Conservation (phyloP, 2,329 filamentous ascomycete species). For the Xylaria sp. region DNA sequence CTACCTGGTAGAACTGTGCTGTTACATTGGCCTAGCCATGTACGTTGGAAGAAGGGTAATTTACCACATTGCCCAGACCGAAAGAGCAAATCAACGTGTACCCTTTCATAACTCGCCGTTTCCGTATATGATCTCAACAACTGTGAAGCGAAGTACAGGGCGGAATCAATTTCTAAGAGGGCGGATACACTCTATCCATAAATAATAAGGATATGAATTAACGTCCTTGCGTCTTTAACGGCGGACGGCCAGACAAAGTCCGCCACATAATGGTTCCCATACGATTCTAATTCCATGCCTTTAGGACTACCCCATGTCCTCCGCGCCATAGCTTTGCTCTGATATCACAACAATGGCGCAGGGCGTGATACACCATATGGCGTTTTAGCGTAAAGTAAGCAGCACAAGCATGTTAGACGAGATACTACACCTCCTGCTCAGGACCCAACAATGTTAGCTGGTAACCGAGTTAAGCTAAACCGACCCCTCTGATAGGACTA, state of each 20-base stretch:
- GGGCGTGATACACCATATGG: background rate
- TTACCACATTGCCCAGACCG: background rate
- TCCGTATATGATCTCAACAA: background rate
- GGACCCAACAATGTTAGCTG: no score
- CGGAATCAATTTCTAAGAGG: background rate
- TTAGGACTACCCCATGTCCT: background rate
- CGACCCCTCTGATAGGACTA: no score
- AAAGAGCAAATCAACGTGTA: background rate
- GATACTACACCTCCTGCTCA: no score
- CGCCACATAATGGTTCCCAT: no score
- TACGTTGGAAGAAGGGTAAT: background rate
- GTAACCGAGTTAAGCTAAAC: no score
- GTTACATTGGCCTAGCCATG: no score
- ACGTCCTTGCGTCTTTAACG: no score
- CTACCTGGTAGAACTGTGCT: no score
- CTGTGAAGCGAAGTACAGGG: background rate
- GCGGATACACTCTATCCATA: background rate
- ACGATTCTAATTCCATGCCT: background rate
- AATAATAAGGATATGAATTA: no score
- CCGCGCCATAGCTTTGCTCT: background rate
- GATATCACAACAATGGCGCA: background rate
- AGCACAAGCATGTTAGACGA: no score
- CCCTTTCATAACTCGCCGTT: background rate
- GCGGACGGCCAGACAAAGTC: no score
- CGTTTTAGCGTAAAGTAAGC: no score